Conservation (phyloP, 2,329 filamentous ascomycete genomes). For the Biscogniauxia marginata region DNA sequence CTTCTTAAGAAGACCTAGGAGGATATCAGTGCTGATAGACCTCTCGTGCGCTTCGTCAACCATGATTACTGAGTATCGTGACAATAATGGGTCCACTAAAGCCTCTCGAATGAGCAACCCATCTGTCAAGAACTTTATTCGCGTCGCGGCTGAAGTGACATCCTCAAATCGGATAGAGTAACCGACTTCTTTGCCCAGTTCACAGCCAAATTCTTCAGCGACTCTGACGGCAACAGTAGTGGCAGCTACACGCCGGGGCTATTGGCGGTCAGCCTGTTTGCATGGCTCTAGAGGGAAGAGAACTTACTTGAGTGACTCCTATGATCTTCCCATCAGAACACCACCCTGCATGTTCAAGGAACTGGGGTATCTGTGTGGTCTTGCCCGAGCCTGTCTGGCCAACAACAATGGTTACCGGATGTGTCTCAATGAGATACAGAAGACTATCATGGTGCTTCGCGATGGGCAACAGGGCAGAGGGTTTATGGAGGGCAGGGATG, state of each 20-base stretch:
- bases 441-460: slow-evolving; percentile 76
- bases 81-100: slow-evolving; percentile 85
- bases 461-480: slow-evolving; percentile 80
- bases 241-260: slow-evolving; percentile 88
- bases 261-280: slow-evolving; percentile 10
- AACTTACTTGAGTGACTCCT: slow-evolving; percentile 81
- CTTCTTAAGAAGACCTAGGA: slow-evolving; percentile 89
- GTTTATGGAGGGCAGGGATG: slow-evolving; percentile 85
- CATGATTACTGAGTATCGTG: slow-evolving; percentile 93
- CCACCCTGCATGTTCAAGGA: slow-evolving; percentile 85
- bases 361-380: slow-evolving; percentile 94
- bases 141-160: slow-evolving; percentile 78
- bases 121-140: slow-evolving; percentile 94
- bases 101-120: slow-evolving; percentile 89
- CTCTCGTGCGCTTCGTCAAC: slow-evolving; percentile 96
- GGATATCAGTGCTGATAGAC: slow-evolving; percentile 86
- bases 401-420: slow-evolving; percentile 82
- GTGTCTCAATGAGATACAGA: slow-evolving; percentile 82
- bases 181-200: slow-evolving; percentile 85
- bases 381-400: slow-evolving; percentile 95
- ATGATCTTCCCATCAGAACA: slow-evolving; percentile 79
- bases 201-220: slow-evolving; percentile 83
- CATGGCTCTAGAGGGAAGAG: slow-evolving; percentile 2
- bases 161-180: slow-evolving; percentile 94
- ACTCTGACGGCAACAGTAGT: slow-evolving; percentile 87